Conservation (phyloP, 2,329 filamentous ascomycete species). For the Lachnellula hyalina region DNA sequence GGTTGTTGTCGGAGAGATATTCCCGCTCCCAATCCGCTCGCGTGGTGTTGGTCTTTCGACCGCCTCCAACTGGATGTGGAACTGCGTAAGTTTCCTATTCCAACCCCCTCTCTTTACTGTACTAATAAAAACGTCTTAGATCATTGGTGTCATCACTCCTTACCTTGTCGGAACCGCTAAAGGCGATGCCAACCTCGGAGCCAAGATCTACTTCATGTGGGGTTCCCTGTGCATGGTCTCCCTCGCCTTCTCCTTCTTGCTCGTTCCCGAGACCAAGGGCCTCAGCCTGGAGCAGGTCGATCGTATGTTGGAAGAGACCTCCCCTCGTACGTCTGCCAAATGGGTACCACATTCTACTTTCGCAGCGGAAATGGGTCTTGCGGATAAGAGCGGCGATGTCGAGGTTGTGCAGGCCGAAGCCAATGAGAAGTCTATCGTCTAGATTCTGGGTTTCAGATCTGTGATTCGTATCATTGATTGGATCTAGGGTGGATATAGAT, state of each 20-base stretch:
- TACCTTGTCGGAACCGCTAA: no score
- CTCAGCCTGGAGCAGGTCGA: conserved; percentile 77
- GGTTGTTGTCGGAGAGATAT: conserved; percentile 85
- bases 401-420: no score
- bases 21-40: conserved; percentile 81
- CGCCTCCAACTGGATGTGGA: conserved; percentile 87
- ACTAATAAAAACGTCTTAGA: no score
- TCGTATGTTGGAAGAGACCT: conserved; percentile 56
- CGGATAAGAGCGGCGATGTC: conserved; percentile 4
- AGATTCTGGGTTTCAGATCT: no score
- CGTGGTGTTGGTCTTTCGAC: conserved; percentile 83
- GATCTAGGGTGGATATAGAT: no score
- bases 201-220: conserved; percentile 76
- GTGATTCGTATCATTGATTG: no score
- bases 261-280: conserved; percentile 86
- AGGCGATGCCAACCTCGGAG: conserved; percentile 56
- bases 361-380: conserved; percentile 23
- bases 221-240: conserved; percentile 62
- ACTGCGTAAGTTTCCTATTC: conserved; percentile 46
- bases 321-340: conserved; percentile 32
- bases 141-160: no score
- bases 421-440: no score
- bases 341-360: conserved; percentile 29
- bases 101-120: no score
- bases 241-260: conserved; percentile 68